Conservation (phyloP, 2,329 filamentous ascomycete species). For the Diaporthe eres region DNA sequence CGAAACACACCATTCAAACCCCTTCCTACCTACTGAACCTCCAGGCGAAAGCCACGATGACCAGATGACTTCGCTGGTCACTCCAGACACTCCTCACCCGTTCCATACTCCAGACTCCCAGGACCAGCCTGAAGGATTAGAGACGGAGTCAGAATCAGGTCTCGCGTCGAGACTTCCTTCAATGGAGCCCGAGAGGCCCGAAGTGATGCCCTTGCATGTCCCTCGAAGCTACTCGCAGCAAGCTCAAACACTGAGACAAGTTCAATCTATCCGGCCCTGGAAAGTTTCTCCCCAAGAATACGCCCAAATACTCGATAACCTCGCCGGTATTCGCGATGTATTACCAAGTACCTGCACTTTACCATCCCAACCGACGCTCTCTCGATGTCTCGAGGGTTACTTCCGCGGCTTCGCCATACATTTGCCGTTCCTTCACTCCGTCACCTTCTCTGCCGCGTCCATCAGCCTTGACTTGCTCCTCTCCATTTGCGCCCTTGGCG, state of each 20-base stretch:
- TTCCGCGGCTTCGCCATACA: conserved; percentile 7
- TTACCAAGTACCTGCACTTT: neutral
- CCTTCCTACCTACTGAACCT: neutral
- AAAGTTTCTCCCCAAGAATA: neutral
- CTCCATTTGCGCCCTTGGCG: conserved; percentile 64
- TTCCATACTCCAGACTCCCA: neutral
- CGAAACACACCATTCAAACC: neutral
- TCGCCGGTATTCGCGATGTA: neutral
- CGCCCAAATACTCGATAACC: neutral
- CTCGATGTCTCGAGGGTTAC: neutral
- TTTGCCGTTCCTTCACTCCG: conserved; percentile 43
- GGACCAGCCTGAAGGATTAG: neutral
- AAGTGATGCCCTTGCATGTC: neutral
- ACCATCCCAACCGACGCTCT: neutral
- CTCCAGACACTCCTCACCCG: neutral
- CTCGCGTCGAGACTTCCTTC: neutral
- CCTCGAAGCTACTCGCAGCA: neutral
- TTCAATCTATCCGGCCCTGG: neutral
- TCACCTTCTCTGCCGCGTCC: conserved; percentile 41
- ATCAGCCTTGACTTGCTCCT: conserved; percentile 59
- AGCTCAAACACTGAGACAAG: neutral
- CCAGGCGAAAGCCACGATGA: neutral
- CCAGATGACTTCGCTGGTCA: neutral
- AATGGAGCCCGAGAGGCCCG: neutral
- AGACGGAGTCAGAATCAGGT: neutral